These are phyloP conservation scores for Chlorella sp. DNA, from an alignment of 139 green algal genomes.

Conservation along the genomic window DNA sequence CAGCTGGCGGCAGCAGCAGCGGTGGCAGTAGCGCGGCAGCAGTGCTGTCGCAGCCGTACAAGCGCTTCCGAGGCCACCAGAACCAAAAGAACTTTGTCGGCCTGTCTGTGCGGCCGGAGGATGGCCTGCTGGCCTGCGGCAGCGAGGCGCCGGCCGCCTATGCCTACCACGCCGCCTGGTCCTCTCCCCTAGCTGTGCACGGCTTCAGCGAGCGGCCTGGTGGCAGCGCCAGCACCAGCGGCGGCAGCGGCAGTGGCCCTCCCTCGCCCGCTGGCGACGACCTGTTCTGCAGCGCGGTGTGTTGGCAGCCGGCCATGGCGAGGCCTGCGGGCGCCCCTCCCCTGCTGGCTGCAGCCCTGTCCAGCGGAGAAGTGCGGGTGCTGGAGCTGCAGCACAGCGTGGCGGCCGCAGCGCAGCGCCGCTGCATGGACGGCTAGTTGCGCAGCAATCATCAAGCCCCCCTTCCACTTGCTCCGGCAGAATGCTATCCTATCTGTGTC, in stretches of 20 bases:
- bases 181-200: constrained; percentile 26
- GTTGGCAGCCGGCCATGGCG: constrained; percentile 41
- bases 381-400: constrained; percentile 16
- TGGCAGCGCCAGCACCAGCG: neutral
- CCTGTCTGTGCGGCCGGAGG: constrained; percentile 68
- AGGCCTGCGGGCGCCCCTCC: constrained; percentile 14
- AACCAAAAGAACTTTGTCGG: constrained; percentile 96
- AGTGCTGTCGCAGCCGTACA: neutral
- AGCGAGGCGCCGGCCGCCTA: constrained; percentile 63
- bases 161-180: constrained; percentile 47
- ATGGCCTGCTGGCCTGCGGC: constrained; percentile 81
- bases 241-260: neutral
- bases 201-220: neutral
- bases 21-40: neutral
- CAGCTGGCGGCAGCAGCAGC: neutral
- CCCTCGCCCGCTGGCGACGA: neutral
- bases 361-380: constrained; percentile 39
- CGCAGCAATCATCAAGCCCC: neutral
- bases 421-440: neutral
- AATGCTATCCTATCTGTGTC: no score
- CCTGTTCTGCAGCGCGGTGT: constrained; percentile 52
- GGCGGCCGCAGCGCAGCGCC: neutral
- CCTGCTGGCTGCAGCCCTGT: constrained; percentile 48
- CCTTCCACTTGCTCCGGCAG: no score
- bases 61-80: constrained; percentile 73